Percentiles rank a stretch among this genome's conserved stretches.
Evolutionary conservation across 148 eudicot species (phyloP).

Genomic region (Pharnaceum exiguum): DNA sequence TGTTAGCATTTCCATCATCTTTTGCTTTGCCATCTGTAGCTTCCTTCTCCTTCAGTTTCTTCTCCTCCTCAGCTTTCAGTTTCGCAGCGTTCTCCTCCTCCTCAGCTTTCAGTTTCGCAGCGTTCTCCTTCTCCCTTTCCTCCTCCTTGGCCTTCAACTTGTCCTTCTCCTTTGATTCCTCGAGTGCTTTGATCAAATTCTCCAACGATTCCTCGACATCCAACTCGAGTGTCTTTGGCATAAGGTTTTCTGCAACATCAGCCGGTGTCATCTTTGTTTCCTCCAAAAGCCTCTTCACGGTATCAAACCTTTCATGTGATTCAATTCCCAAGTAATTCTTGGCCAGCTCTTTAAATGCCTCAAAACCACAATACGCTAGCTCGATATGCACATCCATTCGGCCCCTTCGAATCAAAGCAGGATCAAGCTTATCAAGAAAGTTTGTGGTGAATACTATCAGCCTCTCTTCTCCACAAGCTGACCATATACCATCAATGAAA

Average conservation of each 20-base stretch:
- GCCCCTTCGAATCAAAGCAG: constrained; percentile 15
- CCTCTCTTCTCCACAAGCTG: constrained; percentile 17
- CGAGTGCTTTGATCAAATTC: background rate
- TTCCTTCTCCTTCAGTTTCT: too few species aligned
- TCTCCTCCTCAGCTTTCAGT: too few species aligned
- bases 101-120: background rate
- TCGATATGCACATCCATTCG: constrained; percentile 16
- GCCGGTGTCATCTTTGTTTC: background rate
- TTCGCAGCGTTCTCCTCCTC: too few species aligned
- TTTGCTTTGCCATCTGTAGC: background rate
- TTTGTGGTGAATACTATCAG: constrained; percentile 11
- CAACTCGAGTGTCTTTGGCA: background rate
- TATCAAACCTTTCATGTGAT: background rate
- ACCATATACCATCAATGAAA: too few species aligned
- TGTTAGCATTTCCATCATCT: too few species aligned
- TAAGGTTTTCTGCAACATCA: background rate
- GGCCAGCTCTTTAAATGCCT: constrained; percentile 10
- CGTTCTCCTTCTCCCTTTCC: background rate
- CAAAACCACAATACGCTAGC: constrained; percentile 6
- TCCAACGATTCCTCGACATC: background rate
- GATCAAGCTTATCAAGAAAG: constrained; percentile 10
- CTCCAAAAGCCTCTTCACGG: background rate
- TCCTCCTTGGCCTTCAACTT: background rate
- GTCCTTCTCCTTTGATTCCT: background rate
- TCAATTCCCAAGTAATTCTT: constrained; percentile 12